A percentile compares a stretch with the other conserved stretches of the same genome.
Conservation (phyloP, 2,329 filamentous ascomycete genomes). For the Cryphonectria nitschkei region DNA sequence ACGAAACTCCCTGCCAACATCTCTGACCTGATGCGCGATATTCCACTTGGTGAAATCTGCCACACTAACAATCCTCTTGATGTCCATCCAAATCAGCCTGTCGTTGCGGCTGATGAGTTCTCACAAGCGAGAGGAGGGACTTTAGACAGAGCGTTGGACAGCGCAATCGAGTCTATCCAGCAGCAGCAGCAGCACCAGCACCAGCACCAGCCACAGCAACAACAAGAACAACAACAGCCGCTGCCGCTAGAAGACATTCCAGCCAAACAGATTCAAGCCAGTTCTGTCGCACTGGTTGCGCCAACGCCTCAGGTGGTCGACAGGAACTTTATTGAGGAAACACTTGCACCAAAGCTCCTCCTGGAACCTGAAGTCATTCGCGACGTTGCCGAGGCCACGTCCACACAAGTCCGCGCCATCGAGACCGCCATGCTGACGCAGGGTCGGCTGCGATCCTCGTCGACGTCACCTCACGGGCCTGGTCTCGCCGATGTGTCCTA, state of each 20-base stretch:
- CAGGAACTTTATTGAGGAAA: constrained; percentile 44
- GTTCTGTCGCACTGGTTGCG: constrained; percentile 23
- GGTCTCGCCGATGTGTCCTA: constrained; percentile 51
- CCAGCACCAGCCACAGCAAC: constrained; percentile 1
- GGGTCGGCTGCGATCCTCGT: constrained; percentile 17
- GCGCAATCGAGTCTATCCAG: constrained; percentile 16
- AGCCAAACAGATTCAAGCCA: constrained; percentile 12
- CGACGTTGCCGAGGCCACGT: constrained; percentile 53
- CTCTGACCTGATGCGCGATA: constrained; percentile 46
- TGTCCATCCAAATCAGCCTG: neutral
- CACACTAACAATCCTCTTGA: neutral
- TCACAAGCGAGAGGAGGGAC: neutral
- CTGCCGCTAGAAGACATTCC: constrained; percentile 8
- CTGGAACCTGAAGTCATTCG: constrained; percentile 47
- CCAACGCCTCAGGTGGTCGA: constrained; percentile 32
- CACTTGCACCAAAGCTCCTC: constrained; percentile 48
- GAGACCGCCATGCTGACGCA: constrained; percentile 48
- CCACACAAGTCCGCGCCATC: constrained; percentile 51
- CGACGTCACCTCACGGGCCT: constrained; percentile 33
- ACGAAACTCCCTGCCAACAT: constrained; percentile 47
- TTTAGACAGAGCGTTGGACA: constrained; percentile 12
- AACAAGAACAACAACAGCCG: constrained; percentile 12
- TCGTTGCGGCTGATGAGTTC: neutral
- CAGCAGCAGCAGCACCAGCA: constrained; percentile 4
- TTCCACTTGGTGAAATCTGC: constrained; percentile 44